Base-by-base conservation (phyloP, 1,284 basidiomycete species). In the Vanrija sp. region DNA sequence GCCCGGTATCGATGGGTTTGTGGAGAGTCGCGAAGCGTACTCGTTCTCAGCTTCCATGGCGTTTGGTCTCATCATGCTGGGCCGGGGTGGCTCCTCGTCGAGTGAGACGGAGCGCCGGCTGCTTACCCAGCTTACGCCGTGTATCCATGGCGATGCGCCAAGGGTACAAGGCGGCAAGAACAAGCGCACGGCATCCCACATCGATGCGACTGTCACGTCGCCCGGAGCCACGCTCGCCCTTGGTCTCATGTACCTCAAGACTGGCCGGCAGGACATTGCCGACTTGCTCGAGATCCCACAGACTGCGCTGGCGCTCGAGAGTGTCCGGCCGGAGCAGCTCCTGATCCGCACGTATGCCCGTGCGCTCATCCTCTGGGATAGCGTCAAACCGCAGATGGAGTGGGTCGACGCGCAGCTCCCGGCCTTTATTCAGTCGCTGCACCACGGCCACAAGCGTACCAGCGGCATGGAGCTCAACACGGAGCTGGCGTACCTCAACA, bases 61-160 rank as follows among this genome's bases (percentile, higher is more conserved):
- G 0, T 96, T 96, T 68, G 96, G 96, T 0, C 88, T 97, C 82
- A 88, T 96, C 73, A 94, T 97, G 87, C 83, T 98, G 6, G 93
- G 91, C 7, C 87, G 86, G 64, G 92, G 92, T 0, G 83, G 85
- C 0, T 79, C 68, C 7, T 61, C 67, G 16, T 68, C 82, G 5
- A 71, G 69, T 45, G 68, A 73, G 38, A 88, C 89, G 1, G 91
- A 94, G 65, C 76, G 86, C 57, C 79, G 80, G 15, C 79, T 90
- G 56, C 76, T 92, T 16, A 80, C 83, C 23, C 82, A 85, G 16
- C 75, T 94, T 38, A 83, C 83, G 29, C 74, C 83, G 16, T 82
- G 90, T 38, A 83, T 93, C 48, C 85, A 88, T 53, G 89, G 90
- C 15, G 85, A 88, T 67, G 54, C 61, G 9, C 64, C 65, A 7